Evolutionary conservation across 78 protist genomes (phyloP).

Genomic region (Protostelium mycophagum): DNA sequence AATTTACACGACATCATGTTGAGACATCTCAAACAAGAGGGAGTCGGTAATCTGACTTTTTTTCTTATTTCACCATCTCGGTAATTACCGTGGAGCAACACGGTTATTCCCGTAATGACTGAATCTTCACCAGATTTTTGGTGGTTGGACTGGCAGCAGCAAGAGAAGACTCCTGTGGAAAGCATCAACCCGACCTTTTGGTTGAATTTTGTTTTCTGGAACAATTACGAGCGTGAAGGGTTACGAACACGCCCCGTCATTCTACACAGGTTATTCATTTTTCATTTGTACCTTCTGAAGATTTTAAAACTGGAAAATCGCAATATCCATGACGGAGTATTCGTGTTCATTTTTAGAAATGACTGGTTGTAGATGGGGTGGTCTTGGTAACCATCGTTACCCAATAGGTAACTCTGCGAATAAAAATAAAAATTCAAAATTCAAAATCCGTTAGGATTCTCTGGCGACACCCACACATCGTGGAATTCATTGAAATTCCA

Average conservation of each 20-base stretch:
- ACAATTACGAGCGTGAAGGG: not conserved
- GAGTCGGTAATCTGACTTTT: too few relatives aligned
- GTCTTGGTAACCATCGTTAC: conserved; percentile 58
- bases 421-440: too few relatives aligned
- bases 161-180: conserved; percentile 1
- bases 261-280: not conserved
- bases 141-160: not conserved
- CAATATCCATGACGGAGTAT: not conserved
- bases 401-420: too few relatives aligned
- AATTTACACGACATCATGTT: conserved; percentile 29
- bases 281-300: too few relatives aligned
- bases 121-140: too few relatives aligned
- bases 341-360: not conserved
- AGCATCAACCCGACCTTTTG: conserved; percentile 30
- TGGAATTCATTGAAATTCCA: conserved; percentile 54
- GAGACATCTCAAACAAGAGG: not conserved
- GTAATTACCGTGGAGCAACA: too few relatives aligned
- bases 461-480: conserved; percentile 45
- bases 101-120: too few relatives aligned
- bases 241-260: conserved; percentile 7
- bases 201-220: conserved; percentile 1
- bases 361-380: conserved; percentile 41
- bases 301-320: too few relatives aligned
- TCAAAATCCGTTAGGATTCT: too few relatives aligned
- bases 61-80: too few relatives aligned